Percentiles rank a stretch among this genome's conserved stretches.
Conservation (phyloP, 345 rosid species). For the Viola odorata region DNA sequence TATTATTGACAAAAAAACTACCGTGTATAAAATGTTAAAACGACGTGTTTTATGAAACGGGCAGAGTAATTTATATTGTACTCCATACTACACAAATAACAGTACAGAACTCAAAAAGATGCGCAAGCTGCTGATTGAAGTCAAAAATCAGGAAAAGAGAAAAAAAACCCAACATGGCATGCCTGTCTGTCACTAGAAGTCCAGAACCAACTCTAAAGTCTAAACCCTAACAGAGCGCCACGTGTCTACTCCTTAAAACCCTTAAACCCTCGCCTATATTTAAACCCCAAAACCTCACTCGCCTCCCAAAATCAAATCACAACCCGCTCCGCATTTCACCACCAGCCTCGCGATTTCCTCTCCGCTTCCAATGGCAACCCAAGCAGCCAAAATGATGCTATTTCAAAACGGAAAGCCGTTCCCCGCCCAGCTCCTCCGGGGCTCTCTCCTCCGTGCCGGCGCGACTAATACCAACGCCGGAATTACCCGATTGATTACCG, state of each 20-base stretch:
- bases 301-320: background rate
- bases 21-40: too few species aligned
- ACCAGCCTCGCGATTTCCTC: background rate
- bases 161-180: background rate
- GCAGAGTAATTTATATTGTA: too few species aligned
- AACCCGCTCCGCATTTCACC: background rate
- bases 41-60: too few species aligned
- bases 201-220: background rate
- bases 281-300: background rate
- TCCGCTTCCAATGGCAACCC: background rate
- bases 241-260: background rate
- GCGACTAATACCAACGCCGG: background rate
- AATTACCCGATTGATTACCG: background rate
- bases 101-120: too few species aligned
- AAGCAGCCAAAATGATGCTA: conserved; percentile 8
- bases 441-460: background rate
- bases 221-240: background rate
- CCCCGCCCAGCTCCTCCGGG: conserved; percentile 7
- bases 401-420: conserved; percentile 10
- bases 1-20: too few species aligned
- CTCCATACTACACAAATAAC: too few species aligned
- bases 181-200: background rate
- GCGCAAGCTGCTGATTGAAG: too few species aligned
- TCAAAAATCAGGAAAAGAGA: background rate
- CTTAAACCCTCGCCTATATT: background rate